Evolutionary conservation across 768 basidiomycete genomes (phyloP).

Genomic region (Cyathus striatus): DNA sequence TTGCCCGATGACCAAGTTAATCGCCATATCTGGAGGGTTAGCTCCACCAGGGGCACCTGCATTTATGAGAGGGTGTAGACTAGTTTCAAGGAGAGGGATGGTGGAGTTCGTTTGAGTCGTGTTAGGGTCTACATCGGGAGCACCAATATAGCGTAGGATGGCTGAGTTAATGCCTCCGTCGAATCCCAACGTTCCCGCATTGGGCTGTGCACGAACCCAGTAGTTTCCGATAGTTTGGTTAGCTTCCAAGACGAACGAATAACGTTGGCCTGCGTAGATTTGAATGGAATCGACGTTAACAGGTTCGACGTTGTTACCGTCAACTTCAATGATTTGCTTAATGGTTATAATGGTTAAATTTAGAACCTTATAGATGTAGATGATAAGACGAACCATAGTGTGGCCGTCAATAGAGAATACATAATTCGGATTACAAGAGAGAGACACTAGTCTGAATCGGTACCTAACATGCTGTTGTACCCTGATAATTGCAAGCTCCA

Average conservation of each 20-base stretch:
- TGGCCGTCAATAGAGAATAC: constrained; percentile 42
- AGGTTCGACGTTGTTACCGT: constrained; percentile 33
- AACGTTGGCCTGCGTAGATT: constrained; percentile 37
- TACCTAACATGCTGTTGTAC: constrained; percentile 27
- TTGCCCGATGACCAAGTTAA: constrained; percentile 11
- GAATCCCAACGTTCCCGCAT: constrained; percentile 21
- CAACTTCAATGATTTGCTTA: constrained; percentile 41
- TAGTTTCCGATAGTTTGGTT: constrained; percentile 38
- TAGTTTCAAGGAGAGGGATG: constrained; percentile 29
- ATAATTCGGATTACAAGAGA: constrained; percentile 27
- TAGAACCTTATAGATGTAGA: not conserved
- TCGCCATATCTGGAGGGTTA: constrained; percentile 27
- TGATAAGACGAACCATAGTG: constrained; percentile 17
- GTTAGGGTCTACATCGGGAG: constrained; percentile 36
- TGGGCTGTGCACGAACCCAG: constrained; percentile 28
- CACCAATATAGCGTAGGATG: constrained; percentile 33
- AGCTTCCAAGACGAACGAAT: constrained; percentile 32
- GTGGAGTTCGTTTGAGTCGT: constrained; percentile 14
- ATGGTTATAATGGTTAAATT: constrained; percentile 41
- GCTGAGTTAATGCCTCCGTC: constrained; percentile 28
- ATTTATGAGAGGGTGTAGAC: constrained; percentile 30
- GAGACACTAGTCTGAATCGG: constrained; percentile 18
- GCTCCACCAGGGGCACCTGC: constrained; percentile 24
- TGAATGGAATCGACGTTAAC: constrained; percentile 32
- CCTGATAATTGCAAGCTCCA: constrained; percentile 25